Evolutionary conservation across 176 grass and related monocot species (phyloP), one percentile per base, ranked within the genome.

Genomic region (Avena atlantica): DNA sequence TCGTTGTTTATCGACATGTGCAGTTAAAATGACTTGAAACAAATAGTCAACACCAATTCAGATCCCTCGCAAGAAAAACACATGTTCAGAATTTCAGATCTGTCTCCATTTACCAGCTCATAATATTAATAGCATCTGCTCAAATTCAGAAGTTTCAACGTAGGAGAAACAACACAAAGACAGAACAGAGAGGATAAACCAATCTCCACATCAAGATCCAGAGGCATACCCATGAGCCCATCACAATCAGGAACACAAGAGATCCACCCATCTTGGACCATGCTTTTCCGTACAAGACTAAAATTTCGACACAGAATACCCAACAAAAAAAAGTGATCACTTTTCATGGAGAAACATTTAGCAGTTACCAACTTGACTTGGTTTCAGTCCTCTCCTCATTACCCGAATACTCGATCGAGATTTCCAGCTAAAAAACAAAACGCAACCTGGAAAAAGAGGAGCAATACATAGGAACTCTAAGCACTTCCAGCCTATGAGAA

Each of bases 361-460:
- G 87, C 69, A 91, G 70, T 74, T 80, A 85, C 55, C 36, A 23
- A 67, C 79, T 85, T 47, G 51, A 91, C 77, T 88, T 81, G 42
- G 29, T 66, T 91, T 76, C 80, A 88, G 86, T 88, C 40, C 48
- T 84, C 64, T 88, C 40, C 48, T 84, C 64, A 68, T 84, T 60
- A 79, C 31, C 75, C 6, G 51, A 79, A 75, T 84, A 87, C 37
- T 75, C 25, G 34, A 87, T 84, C 27, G 37, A 51, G 58, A 91
- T 66, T 86, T 49, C 67, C 67, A 84, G 81, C 75, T 52, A 24
- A 21, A 23, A 71, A 58, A 25, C 37, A 74, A 65, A 87, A 34
- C 81, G 15, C 19, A 79, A 83, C 29, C 72, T 64, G 66, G 53
- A 61, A 74, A 74, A 82, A 37, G 3, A 42, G 59, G 19, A 75